Base-by-base conservation (phyloP, 352 stramenopile species). In the Phytophthora crassamura region DNA sequence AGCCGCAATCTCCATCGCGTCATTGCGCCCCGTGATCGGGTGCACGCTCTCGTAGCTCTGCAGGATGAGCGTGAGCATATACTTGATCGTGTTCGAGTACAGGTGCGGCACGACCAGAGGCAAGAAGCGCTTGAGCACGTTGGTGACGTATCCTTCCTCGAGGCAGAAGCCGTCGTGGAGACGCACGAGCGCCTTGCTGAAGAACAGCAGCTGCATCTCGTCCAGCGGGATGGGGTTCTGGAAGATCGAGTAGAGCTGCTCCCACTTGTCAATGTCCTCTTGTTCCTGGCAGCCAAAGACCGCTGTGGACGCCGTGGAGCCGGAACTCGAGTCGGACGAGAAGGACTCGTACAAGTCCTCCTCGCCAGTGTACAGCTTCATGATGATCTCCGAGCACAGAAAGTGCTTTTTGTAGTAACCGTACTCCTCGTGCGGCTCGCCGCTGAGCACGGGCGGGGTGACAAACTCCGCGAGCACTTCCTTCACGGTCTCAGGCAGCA, bases 41-140 rank as follows among this genome's bases (percentile, higher is more conserved):
- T 95, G 88, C 7, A 95, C 87, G 59, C 88, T 95, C 48, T 95
- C 88, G 60, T 95, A 95, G 40, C 84, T 93, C 70, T 95, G 88
- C 14, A 95, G 58, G 58, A 95, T 94, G 11, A 95, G 77, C 42
- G 83, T 92, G 22, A 95, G 82, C 82, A 95, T 92, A 67, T 94
- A 93, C 82, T 95, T 95, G 78, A 95, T 89, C 4, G 88, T 95
- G 57, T 91, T 93, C 34, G 87, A 93, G 69, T 95, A 95, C 45
- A 95, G 47, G 59, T 95, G 88, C 30, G 84, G 83, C 36, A 95
- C 78, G n/a, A 92, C 79, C 34, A 77, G 61, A 5, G 88, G 88
- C 57, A 95, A 47, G 61, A 94, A 94, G 14, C 77, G 78, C 39
- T 80, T 82, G n/a, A 95, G 73, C 22, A 95, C 84, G 35, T 94